phyloP scores from a whole-genome alignment of 805 yeast species.

The Lachancea lanzarotensis region DNA sequence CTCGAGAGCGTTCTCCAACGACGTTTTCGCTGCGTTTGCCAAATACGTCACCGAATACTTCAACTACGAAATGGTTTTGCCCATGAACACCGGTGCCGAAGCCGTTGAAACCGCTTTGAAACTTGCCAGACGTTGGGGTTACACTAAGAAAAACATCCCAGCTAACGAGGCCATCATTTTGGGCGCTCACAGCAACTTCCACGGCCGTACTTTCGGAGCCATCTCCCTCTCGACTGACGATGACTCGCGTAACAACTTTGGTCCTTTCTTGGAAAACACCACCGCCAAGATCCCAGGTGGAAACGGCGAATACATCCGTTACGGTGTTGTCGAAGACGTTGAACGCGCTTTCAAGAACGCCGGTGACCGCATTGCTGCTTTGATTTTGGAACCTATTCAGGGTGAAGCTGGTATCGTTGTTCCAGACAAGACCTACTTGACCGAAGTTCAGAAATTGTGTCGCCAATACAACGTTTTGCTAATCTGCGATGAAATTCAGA shows the following conservation, averaged over 20 bases:
- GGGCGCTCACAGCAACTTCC: conserved; percentile 87
- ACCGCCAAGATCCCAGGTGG: conserved; percentile 83
- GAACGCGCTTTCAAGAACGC: conserved; percentile 73
- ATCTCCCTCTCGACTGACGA: conserved; percentile 96
- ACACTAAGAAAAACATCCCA: conserved; percentile 76
- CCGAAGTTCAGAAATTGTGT: conserved; percentile 67
- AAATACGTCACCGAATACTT: conserved; percentile 84
- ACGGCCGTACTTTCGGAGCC: conserved; percentile 92
- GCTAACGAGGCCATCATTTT: conserved; percentile 78
- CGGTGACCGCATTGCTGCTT: conserved; percentile 86
- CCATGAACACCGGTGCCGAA: conserved; percentile 99
- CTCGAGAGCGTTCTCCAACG: conserved; percentile 89
- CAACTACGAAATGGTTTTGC: conserved; percentile 86
- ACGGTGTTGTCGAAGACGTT: conserved; percentile 81
- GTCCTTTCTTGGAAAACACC: conserved; percentile 79
- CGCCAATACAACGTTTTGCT: conserved; percentile 77
- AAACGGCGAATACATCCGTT: conserved; percentile 54
- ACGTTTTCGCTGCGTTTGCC: conserved; percentile 80
- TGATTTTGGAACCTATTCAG: conserved; percentile 90
- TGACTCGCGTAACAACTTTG: conserved; percentile 81
- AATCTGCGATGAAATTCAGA: conserved; percentile 95
- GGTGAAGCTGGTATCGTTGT: conserved; percentile 98
- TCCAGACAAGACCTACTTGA: conserved; percentile 77
- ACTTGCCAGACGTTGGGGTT: conserved; percentile 97
- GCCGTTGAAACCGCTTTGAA: conserved; percentile 95